Base-by-base conservation (phyloP, 345 rosid species). In the Orychophragmus violaceus region DNA sequence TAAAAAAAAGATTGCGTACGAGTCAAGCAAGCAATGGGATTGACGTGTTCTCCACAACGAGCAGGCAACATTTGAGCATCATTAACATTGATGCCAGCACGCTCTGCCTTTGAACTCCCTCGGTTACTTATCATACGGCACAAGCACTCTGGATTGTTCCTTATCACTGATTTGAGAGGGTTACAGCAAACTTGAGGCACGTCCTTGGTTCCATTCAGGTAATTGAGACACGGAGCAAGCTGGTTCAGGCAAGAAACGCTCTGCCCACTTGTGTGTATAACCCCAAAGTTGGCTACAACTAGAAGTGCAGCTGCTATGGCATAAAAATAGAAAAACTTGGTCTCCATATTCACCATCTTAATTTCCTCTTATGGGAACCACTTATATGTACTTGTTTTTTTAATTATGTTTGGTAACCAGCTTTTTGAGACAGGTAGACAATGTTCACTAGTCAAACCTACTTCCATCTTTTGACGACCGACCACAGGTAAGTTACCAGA, bases 1-100 rank as follows among this genome's bases (percentile, higher is more conserved):
- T 1, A 27, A 36, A 17, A 21, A 37, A 39, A 39, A 53, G 10
- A 59, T 29, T 44, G 21, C 16, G 48, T 59, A 77, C 86, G 66
- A 28, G 64, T 65, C 16, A 85, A 68, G 81, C 94, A 89, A 23
- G 62, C 67, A 6, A 89, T 45, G 3, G 91, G 96, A 37, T 85
- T 89, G 50, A 89, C 80, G 37, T 69, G 88, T 32, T 77, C 80
- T 2, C 94, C 96, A 62, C 94, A 87, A 49, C 85, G 74, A 14
- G 80, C 88, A 6, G 89, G 96, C 68, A 89, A 45, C 59, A 83
- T 75, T 50, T 89, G 89, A 51, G 96, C 94, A 74, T 80, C 78
- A 19, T 53, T 74, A 3, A 82, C 66, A 52, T 89, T 77, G 44
- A 84, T 85, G 55, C 94, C 94, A 2, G 85, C 85, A 74, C 28